A percentile compares a stretch with the other conserved stretches of the same genome.
phyloP scores from a whole-genome alignment of 2,329 filamentous ascomycete genomes.

The Acarospora socialis region DNA sequence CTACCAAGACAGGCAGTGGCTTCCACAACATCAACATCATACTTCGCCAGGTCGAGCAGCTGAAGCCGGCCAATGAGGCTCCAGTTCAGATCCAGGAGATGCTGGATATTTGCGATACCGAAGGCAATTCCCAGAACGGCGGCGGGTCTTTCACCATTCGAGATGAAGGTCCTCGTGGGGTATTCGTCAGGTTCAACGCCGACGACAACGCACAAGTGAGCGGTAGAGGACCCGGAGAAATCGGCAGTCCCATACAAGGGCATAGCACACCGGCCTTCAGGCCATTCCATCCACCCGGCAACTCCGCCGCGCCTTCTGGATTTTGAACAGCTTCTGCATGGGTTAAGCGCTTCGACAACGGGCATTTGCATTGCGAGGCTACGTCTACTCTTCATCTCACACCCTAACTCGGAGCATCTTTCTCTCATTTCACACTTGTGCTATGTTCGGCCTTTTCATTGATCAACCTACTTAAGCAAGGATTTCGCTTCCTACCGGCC shows the following conservation, averaged over 20 bases:
- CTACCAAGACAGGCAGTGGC: constrained; percentile 36
- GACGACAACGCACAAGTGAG: constrained; percentile 33
- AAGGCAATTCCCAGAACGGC: constrained; percentile 73
- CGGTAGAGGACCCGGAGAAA: constrained; percentile 45
- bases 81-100: constrained; percentile 52
- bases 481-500: too few relatives aligned
- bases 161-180: constrained; percentile 30
- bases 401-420: too few relatives aligned
- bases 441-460: too few relatives aligned
- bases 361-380: too few relatives aligned
- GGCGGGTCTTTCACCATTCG: constrained; percentile 72
- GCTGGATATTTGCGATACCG: constrained; percentile 75
- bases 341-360: too few relatives aligned
- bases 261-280: constrained; percentile 7
- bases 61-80: constrained; percentile 44
- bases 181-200: constrained; percentile 37
- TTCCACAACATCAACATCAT: constrained; percentile 57
- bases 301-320: too few relatives aligned
- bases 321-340: too few relatives aligned
- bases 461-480: too few relatives aligned
- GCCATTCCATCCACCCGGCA: constrained; percentile 11
- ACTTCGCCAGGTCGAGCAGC: constrained; percentile 48
- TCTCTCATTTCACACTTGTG: too few relatives aligned
- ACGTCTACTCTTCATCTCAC: too few relatives aligned
- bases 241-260: constrained; percentile 49